These are phyloP conservation scores for Solanum gandarillasii DNA, from an alignment of 257 asterid species.

Conservation along the genomic window DNA sequence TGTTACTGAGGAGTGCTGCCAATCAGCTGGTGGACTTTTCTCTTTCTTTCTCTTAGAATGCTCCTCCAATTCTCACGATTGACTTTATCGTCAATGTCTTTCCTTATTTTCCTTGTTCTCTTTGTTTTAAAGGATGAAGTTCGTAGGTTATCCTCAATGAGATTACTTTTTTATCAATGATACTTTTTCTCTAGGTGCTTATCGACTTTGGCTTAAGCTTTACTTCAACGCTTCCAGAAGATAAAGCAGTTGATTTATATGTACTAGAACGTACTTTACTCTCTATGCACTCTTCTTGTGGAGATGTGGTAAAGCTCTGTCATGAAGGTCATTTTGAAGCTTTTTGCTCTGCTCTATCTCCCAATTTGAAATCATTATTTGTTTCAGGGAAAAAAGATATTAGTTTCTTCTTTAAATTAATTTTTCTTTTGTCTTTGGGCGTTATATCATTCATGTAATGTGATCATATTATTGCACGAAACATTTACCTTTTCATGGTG, in stretches of 20 bases:
- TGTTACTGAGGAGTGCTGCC: slow-evolving; percentile 43
- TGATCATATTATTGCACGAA: background rate
- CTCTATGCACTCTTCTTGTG: slow-evolving; percentile 95
- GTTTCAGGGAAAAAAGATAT: background rate
- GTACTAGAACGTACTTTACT: slow-evolving; percentile 92
- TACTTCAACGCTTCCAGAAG: slow-evolving; percentile 90
- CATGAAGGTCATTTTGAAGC: background rate
- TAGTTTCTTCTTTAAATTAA: background rate
- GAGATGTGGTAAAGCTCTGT: slow-evolving; percentile 37
- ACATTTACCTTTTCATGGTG: too few species aligned
- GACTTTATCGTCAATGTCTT: background rate
- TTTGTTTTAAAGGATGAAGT: background rate
- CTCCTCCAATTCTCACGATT: background rate
- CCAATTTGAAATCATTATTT: background rate
- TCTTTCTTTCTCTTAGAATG: background rate
- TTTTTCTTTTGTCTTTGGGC: background rate
- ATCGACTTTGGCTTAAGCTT: slow-evolving; percentile 94
- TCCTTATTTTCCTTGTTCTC: background rate
- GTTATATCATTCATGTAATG: background rate
- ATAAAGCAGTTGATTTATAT: slow-evolving; percentile 91
- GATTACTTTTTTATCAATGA: background rate
- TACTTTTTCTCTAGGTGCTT: slow-evolving; percentile 6
- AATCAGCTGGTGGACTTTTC: slow-evolving; percentile 49
- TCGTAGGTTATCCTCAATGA: background rate
- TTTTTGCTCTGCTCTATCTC: background rate